A percentile compares a stretch with the other conserved stretches of the same genome.
Evolutionary conservation across 1,284 basidiomycete species (phyloP).

Genomic region (Lentinus polychrous): DNA sequence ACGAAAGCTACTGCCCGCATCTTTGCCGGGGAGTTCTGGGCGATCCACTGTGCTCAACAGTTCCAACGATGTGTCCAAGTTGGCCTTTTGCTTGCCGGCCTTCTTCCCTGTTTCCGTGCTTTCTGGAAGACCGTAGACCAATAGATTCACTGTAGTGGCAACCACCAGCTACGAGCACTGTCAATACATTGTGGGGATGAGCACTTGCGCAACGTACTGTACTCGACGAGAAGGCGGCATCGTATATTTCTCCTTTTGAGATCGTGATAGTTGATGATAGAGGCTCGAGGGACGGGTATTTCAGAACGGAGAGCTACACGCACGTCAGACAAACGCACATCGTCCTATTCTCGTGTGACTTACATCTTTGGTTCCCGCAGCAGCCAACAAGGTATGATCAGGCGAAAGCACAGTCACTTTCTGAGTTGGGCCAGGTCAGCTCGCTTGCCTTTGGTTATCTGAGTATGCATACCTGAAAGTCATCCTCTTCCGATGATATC

Average conservation of each 20-base stretch:
- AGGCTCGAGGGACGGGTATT: conserved; percentile 56
- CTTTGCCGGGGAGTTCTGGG: conserved; percentile 42
- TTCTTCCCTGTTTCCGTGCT: conserved; percentile 25
- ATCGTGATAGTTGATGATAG: conserved; percentile 39
- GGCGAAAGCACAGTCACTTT: conserved; percentile 75
- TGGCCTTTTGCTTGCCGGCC: conserved; percentile 33
- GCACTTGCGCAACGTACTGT: conserved; percentile 30
- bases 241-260: conserved; percentile 68
- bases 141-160: conserved; percentile 53
- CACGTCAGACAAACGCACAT: conserved; percentile 5
- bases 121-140: conserved; percentile 48
- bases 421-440: conserved; percentile 31
- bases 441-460: not conserved
- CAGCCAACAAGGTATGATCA: conserved; percentile 50
- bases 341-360: conserved; percentile 17
- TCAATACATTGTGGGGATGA: not conserved
- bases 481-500: conserved; percentile 50
- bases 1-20: conserved; percentile 61
- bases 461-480: conserved; percentile 67
- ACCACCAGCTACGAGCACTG: conserved; percentile 47
- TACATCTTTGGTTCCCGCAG: conserved; percentile 62
- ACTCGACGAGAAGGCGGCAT: conserved; percentile 56
- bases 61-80: conserved; percentile 28
- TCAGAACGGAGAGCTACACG: conserved; percentile 60
- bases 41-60: conserved; percentile 46